A percentile compares a stretch with the other conserved stretches of the same genome.
Conservation (phyloP, 768 basidiomycete species). For the Lactarius trivialis region DNA sequence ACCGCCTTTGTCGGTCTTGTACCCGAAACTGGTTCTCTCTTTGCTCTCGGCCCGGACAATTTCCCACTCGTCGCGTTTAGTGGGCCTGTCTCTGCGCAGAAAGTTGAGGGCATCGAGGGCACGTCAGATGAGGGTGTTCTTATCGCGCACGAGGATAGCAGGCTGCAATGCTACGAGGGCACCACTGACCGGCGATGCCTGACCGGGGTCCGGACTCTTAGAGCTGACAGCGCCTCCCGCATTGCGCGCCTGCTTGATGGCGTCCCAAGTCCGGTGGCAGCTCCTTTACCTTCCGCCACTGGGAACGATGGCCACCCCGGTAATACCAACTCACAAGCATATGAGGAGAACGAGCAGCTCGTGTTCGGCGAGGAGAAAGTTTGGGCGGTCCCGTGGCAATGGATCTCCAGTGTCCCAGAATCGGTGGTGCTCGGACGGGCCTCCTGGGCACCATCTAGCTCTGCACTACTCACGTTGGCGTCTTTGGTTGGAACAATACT, state of each 20-base stretch:
- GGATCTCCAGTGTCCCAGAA: conserved; percentile 5
- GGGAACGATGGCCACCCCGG: conserved; percentile 28
- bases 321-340: conserved; percentile 16
- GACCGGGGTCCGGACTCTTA: conserved; percentile 52
- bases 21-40: conserved; percentile 65
- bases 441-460: conserved; percentile 6
- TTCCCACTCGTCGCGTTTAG: conserved; percentile 81
- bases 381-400: conserved; percentile 2
- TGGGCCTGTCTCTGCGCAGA: conserved; percentile 31
- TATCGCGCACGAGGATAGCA: not conserved
- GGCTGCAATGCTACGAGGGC: conserved; percentile 30
- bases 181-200: conserved; percentile 49
- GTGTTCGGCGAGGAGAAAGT: not conserved
- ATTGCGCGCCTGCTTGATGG: conserved; percentile 54
- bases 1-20: conserved; percentile 80
- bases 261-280: conserved; percentile 31
- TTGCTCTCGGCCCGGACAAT: conserved; percentile 74
- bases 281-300: conserved; percentile 13
- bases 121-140: conserved; percentile 13
- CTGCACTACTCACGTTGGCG: conserved; percentile 8
- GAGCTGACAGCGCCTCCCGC: conserved; percentile 38
- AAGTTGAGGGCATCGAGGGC: conserved; percentile 31
- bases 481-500: conserved; percentile 2
- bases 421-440: not conserved
- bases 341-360: not conserved